Percentiles rank a stretch among this genome's conserved stretches.
These are phyloP conservation scores for Jamesozyma spencerorum DNA, from an alignment of 805 yeast species.

Conservation along the genomic window DNA sequence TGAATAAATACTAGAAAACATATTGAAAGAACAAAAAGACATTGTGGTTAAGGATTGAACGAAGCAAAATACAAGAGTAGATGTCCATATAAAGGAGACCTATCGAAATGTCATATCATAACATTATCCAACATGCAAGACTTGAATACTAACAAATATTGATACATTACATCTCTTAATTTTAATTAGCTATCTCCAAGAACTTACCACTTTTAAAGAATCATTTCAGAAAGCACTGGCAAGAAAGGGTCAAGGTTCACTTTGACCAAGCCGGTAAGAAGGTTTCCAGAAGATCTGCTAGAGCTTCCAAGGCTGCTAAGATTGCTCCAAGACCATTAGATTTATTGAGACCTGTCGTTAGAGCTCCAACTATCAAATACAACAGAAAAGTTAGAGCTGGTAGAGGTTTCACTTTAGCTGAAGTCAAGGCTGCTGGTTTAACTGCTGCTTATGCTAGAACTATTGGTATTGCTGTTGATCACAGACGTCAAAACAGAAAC, in stretches of 20 bases:
- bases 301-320: constrained; percentile 88
- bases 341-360: constrained; percentile 91
- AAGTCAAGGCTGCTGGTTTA: constrained; percentile 95
- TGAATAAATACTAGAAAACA: too few species aligned
- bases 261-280: constrained; percentile 99
- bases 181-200: constrained; percentile 85
- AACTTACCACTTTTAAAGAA: constrained; percentile 97
- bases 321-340: constrained; percentile 98
- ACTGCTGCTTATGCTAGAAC: constrained; percentile 94
- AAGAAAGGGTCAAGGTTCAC: constrained; percentile 98
- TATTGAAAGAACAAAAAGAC: too few species aligned
- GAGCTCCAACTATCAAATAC: constrained; percentile 98
- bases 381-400: constrained; percentile 99
- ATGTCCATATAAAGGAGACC: too few species aligned
- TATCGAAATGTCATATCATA: too few species aligned
- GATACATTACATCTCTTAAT: too few species aligned
- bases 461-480: constrained; percentile 97
- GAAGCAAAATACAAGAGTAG: too few species aligned
- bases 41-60: too few species aligned
- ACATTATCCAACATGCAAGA: too few species aligned
- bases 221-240: constrained; percentile 99
- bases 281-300: constrained; percentile 90
- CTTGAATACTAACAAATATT: constrained; percentile 14
- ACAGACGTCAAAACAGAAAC: constrained; percentile 98
- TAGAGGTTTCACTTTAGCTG: constrained; percentile 97